These are phyloP conservation scores for Pluteus cervinus DNA, from an alignment of 768 basidiomycete genomes.

Conservation along the genomic window DNA sequence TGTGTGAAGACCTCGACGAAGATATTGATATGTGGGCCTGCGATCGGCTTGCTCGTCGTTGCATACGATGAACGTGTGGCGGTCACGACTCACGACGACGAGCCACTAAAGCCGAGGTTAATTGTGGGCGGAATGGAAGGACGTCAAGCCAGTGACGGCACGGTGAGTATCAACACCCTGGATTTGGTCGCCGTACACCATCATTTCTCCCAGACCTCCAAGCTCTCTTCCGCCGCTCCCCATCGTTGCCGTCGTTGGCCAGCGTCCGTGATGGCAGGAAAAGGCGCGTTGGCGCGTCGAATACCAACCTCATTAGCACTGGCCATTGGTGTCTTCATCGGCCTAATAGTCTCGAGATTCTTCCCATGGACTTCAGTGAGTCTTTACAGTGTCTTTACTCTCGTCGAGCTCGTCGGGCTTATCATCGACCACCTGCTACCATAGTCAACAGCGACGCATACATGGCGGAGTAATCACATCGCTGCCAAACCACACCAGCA, in stretches of 20 bases:
- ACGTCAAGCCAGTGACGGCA: no score
- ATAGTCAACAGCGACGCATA: no score
- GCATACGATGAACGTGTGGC: conserved; percentile 36
- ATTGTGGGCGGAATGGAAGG: no score
- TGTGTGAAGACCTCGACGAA: conserved; percentile 32
- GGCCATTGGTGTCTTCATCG: conserved; percentile 55
- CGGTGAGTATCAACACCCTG: no score
- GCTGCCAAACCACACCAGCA: conserved; percentile 45
- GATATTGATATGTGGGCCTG: conserved; percentile 52
- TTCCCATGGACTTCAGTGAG: conserved; percentile 40
- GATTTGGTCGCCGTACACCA: no score
- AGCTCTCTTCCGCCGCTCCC: no score
- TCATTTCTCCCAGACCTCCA: no score
- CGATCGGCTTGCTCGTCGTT: conserved; percentile 46
- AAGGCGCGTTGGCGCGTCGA: conserved; percentile 24
- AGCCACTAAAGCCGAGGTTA: no score
- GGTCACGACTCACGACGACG: no score
- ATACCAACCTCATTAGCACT: conserved; percentile 53
- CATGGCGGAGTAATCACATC: conserved; percentile 52
- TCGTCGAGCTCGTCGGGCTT: no score
- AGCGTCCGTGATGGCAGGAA: conserved; percentile 7
- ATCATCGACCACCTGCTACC: no score
- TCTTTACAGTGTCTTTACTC: conserved; percentile 6
- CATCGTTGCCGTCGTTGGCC: background rate
- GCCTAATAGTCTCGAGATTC: conserved; percentile 49